A percentile compares a stretch with the other conserved stretches of the same genome.
These are phyloP conservation scores for Leishmania braziliensis DNA, from an alignment of 208 protist species.

Conservation along the genomic window DNA sequence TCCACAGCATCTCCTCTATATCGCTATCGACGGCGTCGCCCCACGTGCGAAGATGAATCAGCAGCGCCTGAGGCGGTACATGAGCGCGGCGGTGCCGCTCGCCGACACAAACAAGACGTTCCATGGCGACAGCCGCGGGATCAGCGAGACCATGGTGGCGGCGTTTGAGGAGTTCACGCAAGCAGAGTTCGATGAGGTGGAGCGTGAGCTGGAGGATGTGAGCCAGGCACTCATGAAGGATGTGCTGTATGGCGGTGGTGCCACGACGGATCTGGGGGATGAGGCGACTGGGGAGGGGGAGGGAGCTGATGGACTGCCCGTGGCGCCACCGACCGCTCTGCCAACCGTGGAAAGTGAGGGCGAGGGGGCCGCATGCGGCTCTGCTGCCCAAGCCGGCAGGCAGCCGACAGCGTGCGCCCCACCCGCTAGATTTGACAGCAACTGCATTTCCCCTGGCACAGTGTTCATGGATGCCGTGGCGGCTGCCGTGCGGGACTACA, in stretches of 20 bases:
- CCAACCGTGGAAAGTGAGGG: background rate
- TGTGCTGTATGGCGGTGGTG: constrained; percentile 51
- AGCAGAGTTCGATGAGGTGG: constrained; percentile 38
- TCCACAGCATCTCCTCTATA: constrained; percentile 96
- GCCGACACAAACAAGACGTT: constrained; percentile 22
- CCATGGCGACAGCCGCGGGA: constrained; percentile 6
- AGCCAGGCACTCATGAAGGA: constrained; percentile 41
- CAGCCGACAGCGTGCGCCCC: constrained; percentile 9
- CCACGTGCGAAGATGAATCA: constrained; percentile 99
- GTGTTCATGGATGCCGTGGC: constrained; percentile 97
- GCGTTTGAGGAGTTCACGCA: constrained; percentile 55
- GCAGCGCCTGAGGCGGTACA: constrained; percentile 95
- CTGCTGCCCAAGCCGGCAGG: background rate
- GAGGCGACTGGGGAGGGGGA: background rate
- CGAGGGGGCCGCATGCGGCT: background rate
- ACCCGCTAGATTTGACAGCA: constrained; percentile 94
- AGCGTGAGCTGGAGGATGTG: constrained; percentile 60
- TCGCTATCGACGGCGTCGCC: constrained; percentile 97
- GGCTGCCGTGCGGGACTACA: constrained; percentile 56
- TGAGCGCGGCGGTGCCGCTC: constrained; percentile 50
- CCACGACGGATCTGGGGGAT: background rate
- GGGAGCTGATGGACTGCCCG: background rate
- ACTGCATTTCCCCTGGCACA: constrained; percentile 99
- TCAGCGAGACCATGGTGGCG: constrained; percentile 30
- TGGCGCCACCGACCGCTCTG: background rate